Conservation (phyloP, 768 basidiomycete species). For the Panellus pusillus region DNA sequence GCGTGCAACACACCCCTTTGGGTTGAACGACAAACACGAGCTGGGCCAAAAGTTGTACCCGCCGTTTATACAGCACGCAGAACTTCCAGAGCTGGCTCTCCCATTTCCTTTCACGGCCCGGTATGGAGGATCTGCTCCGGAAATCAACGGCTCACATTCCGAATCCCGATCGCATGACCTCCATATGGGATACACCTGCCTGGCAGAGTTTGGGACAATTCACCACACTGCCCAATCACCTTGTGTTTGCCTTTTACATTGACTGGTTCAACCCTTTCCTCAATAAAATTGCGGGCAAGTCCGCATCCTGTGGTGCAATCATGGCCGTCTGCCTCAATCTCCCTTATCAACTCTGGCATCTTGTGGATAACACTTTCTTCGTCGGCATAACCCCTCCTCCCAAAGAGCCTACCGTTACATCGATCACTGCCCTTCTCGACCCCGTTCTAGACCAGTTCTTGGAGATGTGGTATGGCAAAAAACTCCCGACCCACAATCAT, state of each 20-base stretch:
- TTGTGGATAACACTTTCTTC: slow-evolving; percentile 21
- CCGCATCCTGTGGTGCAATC: slow-evolving; percentile 8
- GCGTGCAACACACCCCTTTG: slow-evolving; percentile 8
- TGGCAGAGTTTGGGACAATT: slow-evolving; percentile 11
- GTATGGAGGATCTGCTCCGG: slow-evolving; percentile 12
- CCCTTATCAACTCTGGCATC: slow-evolving; percentile 22
- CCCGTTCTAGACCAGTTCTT: slow-evolving; percentile 2
- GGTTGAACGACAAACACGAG: slow-evolving; percentile 7
- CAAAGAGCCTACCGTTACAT: slow-evolving; percentile 1
- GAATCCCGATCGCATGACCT: slow-evolving; percentile 9
- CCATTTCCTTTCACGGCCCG: slow-evolving; percentile 13
- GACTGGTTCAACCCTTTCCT: slow-evolving; percentile 25
- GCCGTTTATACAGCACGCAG: slow-evolving; percentile 5
- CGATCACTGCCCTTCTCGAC: slow-evolving; percentile 1
- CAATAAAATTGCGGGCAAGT: slow-evolving; percentile 20
- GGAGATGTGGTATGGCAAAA: slow-evolving; percentile 8
- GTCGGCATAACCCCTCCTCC: slow-evolving; percentile 21
- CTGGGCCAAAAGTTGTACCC: slow-evolving; percentile 13
- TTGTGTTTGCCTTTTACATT: not conserved
- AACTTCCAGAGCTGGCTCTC: slow-evolving; percentile 8
- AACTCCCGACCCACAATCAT: slow-evolving; percentile 7
- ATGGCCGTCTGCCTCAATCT: slow-evolving; percentile 28
- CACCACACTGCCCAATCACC: slow-evolving; percentile 10
- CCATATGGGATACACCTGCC: slow-evolving; percentile 15
- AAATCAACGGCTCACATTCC: slow-evolving; percentile 7